Conservation (phyloP, 345 rosid species). For the Sisymbrium irio region DNA sequence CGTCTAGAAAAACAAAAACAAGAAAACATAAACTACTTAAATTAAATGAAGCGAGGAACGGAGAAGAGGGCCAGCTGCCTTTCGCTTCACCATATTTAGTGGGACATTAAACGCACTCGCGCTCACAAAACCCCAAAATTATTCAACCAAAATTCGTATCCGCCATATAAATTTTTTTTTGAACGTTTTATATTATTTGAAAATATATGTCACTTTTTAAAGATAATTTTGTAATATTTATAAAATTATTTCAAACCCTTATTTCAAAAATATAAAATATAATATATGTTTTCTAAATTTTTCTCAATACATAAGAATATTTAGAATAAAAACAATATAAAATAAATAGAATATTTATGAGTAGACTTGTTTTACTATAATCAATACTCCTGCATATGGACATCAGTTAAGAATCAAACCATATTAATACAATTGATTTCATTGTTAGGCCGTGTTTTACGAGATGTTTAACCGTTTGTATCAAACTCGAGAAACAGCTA, state of each 20-base stretch:
- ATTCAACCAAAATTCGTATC: conserved; percentile 2
- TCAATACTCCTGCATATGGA: no score
- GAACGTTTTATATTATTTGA: not conserved
- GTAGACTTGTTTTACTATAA: no score
- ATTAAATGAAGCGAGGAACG: conserved; percentile 22
- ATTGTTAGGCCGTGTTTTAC: no score
- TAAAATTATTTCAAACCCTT: not conserved
- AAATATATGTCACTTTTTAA: not conserved
- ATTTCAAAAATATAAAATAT: not conserved
- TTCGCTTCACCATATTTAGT: conserved; percentile 30
- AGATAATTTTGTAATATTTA: not conserved
- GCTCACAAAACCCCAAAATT: conserved; percentile 4
- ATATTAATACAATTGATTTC: no score
- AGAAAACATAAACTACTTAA: not conserved
- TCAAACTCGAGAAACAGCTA: no score
- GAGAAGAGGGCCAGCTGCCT: conserved; percentile 19
- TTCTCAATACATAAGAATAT: not conserved
- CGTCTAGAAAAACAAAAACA: not conserved
- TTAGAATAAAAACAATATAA: not conserved
- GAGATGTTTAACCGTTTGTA: no score
- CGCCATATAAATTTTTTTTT: not conserved
- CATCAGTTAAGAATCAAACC: no score
- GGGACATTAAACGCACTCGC: conserved; percentile 25
- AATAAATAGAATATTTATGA: not conserved
- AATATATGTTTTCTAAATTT: not conserved